phyloP scores from a whole-genome alignment of 2,329 filamentous ascomycete species.

The Catunica adiposa region DNA sequence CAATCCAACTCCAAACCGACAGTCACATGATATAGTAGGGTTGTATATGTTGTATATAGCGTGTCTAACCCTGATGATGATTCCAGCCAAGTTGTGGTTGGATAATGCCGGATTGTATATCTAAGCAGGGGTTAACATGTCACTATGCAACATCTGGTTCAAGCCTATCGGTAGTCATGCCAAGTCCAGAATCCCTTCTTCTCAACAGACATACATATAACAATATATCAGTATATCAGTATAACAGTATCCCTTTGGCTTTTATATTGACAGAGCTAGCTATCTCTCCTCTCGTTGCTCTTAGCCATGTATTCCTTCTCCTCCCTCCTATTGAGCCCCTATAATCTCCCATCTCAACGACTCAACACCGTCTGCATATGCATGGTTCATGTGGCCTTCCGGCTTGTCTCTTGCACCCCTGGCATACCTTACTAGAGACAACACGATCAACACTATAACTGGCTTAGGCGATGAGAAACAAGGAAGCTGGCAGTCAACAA shows the following conservation, averaged over 20 bases:
- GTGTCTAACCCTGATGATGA: background rate
- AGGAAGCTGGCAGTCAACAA: background rate
- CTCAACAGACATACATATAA: too few relatives aligned
- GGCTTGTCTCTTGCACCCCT: background rate
- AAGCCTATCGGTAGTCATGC: background rate
- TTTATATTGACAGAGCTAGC: too few relatives aligned
- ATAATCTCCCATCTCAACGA: background rate
- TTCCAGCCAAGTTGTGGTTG: background rate
- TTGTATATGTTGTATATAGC: background rate
- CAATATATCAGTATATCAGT: too few relatives aligned
- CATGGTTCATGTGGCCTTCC: background rate
- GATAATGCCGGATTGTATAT: background rate
- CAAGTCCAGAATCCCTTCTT: background rate
- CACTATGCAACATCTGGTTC: background rate
- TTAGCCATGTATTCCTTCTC: too few relatives aligned
- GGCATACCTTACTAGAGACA: background rate
- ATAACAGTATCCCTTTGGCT: too few relatives aligned
- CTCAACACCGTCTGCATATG: background rate
- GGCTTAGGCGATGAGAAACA: background rate
- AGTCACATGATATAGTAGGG: background rate
- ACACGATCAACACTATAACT: background rate
- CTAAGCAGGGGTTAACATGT: background rate
- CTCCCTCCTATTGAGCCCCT: background rate
- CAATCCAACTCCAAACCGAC: too few relatives aligned
- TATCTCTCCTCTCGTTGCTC: background rate